A percentile compares a stretch with the other conserved stretches of the same genome.
Conservation (phyloP, 345 rosid species). For the Physaria fendleri region DNA sequence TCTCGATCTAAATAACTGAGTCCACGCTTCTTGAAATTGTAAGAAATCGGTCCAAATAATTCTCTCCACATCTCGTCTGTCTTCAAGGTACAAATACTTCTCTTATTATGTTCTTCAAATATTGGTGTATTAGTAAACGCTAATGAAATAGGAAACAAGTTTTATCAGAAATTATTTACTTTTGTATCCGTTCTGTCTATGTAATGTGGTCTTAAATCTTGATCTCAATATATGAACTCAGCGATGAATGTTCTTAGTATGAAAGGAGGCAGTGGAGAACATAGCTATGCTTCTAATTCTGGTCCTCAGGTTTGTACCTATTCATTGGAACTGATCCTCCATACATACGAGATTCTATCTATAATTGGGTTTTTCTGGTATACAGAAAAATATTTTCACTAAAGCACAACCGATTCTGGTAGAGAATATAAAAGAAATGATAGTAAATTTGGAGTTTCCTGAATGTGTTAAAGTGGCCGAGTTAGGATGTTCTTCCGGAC, state of each 20-base stretch:
- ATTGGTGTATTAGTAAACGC: neutral
- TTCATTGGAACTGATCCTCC: no score
- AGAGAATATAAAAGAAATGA: neutral
- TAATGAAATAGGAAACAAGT: neutral
- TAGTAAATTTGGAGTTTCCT: neutral
- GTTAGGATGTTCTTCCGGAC: conserved; percentile 43
- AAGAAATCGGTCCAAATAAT: neutral
- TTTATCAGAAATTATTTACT: no score
- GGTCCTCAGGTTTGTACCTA: no score
- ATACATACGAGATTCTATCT: neutral
- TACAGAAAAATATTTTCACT: neutral
- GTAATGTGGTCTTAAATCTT: no score
- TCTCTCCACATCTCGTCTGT: neutral
- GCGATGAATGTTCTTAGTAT: neutral
- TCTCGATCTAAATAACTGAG: neutral
- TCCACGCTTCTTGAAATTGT: neutral
- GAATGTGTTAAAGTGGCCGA: conserved; percentile 24
- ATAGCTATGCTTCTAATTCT: no score
- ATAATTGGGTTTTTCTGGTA: no score
- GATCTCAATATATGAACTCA: neutral
- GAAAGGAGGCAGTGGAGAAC: no score
- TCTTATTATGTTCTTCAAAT: neutral
- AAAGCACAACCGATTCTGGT: neutral
- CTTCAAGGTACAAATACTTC: neutral
- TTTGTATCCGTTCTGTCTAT: neutral